A percentile compares a stretch with the other conserved stretches of the same genome.
Conservation (phyloP, 345 rosid species). For the Hibiscus syriacus region DNA sequence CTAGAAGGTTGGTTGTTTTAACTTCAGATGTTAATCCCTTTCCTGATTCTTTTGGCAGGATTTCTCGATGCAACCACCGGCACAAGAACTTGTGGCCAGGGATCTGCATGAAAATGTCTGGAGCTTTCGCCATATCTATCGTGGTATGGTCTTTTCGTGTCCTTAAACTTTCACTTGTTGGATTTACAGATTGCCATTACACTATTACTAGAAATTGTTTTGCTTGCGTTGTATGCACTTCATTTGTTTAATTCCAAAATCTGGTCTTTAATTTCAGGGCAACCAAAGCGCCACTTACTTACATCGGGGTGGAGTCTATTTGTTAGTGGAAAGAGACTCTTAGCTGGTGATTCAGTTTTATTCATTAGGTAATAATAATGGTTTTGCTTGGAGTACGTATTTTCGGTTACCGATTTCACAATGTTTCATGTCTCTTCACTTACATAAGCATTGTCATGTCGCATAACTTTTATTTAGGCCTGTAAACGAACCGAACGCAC, state of each 20-base stretch:
- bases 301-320: constrained; percentile 97
- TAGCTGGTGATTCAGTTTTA: constrained; percentile 93
- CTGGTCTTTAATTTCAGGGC: constrained; percentile 38
- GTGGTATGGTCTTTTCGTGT: constrained; percentile 41
- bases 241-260: neutral
- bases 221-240: neutral
- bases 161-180: constrained; percentile 1
- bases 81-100: constrained; percentile 82
- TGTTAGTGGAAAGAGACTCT: constrained; percentile 86
- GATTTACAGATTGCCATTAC: neutral
- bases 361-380: constrained; percentile 58
- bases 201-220: neutral
- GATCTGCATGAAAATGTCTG: constrained; percentile 85
- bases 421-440: neutral
- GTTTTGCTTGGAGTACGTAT: neutral
- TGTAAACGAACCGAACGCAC: too few species aligned
- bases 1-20: neutral
- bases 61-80: constrained; percentile 93
- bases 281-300: constrained; percentile 88
- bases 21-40: constrained; percentile 5
- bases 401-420: constrained; percentile 5
- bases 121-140: constrained; percentile 93
- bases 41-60: constrained; percentile 41
- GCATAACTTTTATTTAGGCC: too few species aligned
- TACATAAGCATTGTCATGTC: neutral